Evolutionary conservation across 805 yeast species (phyloP), one percentile per base, ranked within the genome.

Genomic region (Yarrowia sp.): DNA sequence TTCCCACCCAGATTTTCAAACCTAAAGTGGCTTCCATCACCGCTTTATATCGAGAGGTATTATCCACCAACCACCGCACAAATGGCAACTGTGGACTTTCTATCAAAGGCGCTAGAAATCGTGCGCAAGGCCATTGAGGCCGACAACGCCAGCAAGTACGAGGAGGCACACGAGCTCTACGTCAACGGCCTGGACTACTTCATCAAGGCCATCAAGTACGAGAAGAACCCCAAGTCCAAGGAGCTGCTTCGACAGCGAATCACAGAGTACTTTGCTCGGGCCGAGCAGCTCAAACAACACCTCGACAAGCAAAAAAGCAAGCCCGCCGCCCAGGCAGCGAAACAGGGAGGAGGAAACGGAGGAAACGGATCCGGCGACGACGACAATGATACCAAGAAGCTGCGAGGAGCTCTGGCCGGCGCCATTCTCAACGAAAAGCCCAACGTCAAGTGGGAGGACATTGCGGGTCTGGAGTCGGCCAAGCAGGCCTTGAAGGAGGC

Each of bases 401-500:
- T 95, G 60, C 81, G 97, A 69, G 92, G 93, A 8, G 98, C 98
- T 0, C 79, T 95, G 63, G 88, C 96, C 0, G 92, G 96, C 9
- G 96, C 98, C 0, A 92, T 95, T 67, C 79, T 95, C 60, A 83
- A 92, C 42, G 98, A 93, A 71, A 92, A 85, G 67, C 99, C 99
- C 22, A 88, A 95, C 72, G 93, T 95, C 33, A 82, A 83, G 69
- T 95, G 99, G 99, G 87, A 84, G 69, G 99, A 95, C 74, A 88
- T 95, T 68, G 99, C 99, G 1, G 99, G 99, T 32, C 80, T 95
- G 67, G 98, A 93, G 68, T 84, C 86, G 35, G 99, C 99, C 8
- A 95, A 95, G 72, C 98, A 93, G 70, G 96, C 99, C 0, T 80
- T 95, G 66, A 95, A 95, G 75, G 99, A 95, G 78, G 98, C 98